Percentiles rank a stretch among this genome's conserved stretches.
phyloP scores from a whole-genome alignment of 2,329 filamentous ascomycete species.

The Aspergillus spinulosporus region DNA sequence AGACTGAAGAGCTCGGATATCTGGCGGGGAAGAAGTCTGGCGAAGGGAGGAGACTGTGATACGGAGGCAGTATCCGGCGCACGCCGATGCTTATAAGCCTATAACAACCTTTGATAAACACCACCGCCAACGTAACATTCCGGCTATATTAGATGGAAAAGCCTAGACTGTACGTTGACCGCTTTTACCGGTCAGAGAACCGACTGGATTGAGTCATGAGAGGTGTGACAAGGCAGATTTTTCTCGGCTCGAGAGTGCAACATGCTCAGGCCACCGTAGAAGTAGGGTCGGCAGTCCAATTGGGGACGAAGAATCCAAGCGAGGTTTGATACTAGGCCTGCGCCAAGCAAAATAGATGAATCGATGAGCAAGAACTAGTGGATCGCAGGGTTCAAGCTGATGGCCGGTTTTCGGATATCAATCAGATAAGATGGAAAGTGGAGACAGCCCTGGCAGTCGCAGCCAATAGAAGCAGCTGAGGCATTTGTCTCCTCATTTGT shows the following conservation, averaged over 20 bases:
- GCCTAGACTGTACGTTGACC: not conserved
- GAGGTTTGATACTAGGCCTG: not conserved
- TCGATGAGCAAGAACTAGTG: constrained; percentile 5
- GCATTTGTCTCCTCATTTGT: not conserved
- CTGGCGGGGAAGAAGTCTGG: not conserved
- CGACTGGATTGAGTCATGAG: constrained; percentile 4
- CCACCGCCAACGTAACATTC: constrained; percentile 1
- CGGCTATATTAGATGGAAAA: not conserved
- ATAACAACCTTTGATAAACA: not conserved
- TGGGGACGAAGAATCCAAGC: constrained; percentile 3
- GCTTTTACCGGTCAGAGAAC: not conserved
- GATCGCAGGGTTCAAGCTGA: not conserved
- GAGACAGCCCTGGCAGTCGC: not conserved
- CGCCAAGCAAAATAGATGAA: constrained; percentile 12
- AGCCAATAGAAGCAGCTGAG: not conserved
- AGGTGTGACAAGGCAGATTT: constrained; percentile 6
- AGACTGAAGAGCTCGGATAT: not conserved
- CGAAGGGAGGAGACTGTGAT: not conserved
- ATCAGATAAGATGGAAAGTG: constrained; percentile 15
- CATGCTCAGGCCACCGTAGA: constrained; percentile 7
- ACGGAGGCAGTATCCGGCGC: not conserved
- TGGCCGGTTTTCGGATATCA: constrained; percentile 3
- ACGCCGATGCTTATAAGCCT: constrained; percentile 6
- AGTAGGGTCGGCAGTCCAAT: not conserved
- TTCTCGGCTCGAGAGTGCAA: constrained; percentile 1